Base-by-base conservation (phyloP, 2,329 filamentous ascomycete genomes). In the Aspergillus sojae region DNA sequence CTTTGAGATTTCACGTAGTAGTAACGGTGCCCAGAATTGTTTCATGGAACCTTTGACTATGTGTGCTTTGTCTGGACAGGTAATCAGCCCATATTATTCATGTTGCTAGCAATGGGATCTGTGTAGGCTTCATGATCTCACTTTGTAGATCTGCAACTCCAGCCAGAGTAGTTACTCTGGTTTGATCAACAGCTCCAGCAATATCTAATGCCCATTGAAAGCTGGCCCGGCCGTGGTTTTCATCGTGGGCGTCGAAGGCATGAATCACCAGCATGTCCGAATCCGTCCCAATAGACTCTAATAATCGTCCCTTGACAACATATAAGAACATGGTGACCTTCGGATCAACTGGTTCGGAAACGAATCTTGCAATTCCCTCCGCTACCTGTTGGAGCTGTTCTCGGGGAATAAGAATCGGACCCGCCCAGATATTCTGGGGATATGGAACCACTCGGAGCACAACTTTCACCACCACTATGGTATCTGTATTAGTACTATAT, bases 261-360 rank as follows among this genome's bases (percentile, higher is more conserved):
- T 41, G 36, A 7, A 41, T 41, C 16, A 41, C 36, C 7, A 41
- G 6, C 36, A 41, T 41, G 12, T 19, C 36, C 36, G 36, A 41
- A 6, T 61, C 45, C 1, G 55, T 50, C 2, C 41, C 56, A 5
- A 64, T 60, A 4, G 64, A 66, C 28, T 59, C 39, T 3, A 66
- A 43, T 12, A 67, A 28, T 2, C 21, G 32, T 7, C 46, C 41
- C 55, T 64, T 66, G 21, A 66, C 41, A 5, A 67, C 55, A 28
- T 67, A 67, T 5, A 66, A n/a, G 14, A 67, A 56, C 66, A 67
- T 64, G 1, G 62, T 61, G 23, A 64, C 32, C 41, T 56, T 66
- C 2, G 64, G 62, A 43, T 60, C 60, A 0, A 61, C 19, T 7
- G 55, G 43, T 7, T 58, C 11, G 3, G 58, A 54, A 6, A 61